Percentiles rank a stretch among this genome's conserved stretches.
phyloP scores from a whole-genome alignment of 768 basidiomycete species.

The Amanita molliuscula region DNA sequence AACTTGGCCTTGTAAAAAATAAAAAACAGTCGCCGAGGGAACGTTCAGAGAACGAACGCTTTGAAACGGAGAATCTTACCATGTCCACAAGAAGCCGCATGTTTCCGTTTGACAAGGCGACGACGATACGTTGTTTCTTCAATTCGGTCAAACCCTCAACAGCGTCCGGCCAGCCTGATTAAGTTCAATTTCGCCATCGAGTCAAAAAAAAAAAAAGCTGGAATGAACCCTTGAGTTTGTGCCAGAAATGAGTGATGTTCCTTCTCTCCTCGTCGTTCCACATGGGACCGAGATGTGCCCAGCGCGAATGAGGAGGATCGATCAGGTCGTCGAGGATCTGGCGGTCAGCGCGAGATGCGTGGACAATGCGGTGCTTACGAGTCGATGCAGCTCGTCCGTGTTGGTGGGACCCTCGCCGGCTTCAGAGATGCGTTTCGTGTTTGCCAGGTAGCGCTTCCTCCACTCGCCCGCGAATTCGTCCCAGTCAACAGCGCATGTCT shows the following conservation, averaged over 20 bases:
- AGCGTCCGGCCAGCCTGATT: slow-evolving; percentile 48
- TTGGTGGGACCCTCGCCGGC: slow-evolving; percentile 38
- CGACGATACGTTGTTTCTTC: slow-evolving; percentile 40
- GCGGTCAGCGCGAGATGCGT: background rate
- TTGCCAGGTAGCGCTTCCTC: slow-evolving; percentile 38
- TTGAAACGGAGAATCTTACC: too few relatives aligned
- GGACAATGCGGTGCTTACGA: slow-evolving; percentile 21
- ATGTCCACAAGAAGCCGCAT: slow-evolving; percentile 50
- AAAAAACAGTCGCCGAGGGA: background rate
- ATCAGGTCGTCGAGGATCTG: slow-evolving; percentile 55
- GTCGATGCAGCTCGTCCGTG: slow-evolving; percentile 45
- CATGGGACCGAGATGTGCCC: slow-evolving; percentile 22
- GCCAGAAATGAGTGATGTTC: slow-evolving; percentile 46
- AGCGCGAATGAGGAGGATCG: slow-evolving; percentile 25
- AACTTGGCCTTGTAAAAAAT: slow-evolving; percentile 39
- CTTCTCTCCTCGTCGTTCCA: slow-evolving; percentile 35
- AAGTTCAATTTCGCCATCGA: background rate
- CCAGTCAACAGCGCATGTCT: slow-evolving; percentile 28
- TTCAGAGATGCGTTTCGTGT: slow-evolving; percentile 30
- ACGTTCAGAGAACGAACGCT: too few relatives aligned
- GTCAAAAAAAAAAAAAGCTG: background rate
- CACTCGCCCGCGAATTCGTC: slow-evolving; percentile 43
- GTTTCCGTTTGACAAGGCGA: slow-evolving; percentile 55
- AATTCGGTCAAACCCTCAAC: slow-evolving; percentile 36
- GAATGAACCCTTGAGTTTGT: slow-evolving; percentile 40